Evolutionary conservation across 1,284 basidiomycete species (phyloP).

Genomic region (Malassezia sp.): DNA sequence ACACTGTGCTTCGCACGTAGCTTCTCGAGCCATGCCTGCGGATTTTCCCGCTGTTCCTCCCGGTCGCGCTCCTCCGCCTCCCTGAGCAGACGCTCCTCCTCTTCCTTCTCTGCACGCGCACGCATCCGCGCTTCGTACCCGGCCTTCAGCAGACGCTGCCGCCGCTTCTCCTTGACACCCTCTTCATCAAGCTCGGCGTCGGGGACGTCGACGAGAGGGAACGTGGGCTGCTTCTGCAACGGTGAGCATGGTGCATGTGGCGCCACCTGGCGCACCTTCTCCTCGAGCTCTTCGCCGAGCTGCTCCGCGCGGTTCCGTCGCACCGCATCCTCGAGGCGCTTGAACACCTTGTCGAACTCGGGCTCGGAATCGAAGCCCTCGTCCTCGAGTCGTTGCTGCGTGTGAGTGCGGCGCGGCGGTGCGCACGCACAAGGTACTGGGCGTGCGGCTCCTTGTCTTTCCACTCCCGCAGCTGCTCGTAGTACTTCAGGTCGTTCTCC

Average conservation of each 20-base stretch:
- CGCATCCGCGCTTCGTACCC: constrained; percentile 84
- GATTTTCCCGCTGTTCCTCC: constrained; percentile 55
- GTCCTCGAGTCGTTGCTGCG: constrained; percentile 44
- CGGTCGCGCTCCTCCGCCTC: constrained; percentile 69
- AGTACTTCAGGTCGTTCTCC: constrained; percentile 67
- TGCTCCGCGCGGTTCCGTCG: constrained; percentile 65
- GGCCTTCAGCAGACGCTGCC: constrained; percentile 83
- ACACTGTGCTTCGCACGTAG: constrained; percentile 33
- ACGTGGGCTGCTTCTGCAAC: constrained; percentile 70
- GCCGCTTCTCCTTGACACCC: constrained; percentile 82
- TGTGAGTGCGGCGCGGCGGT: too few relatives aligned
- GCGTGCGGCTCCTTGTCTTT: constrained; percentile 60
- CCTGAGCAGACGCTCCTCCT: constrained; percentile 54
- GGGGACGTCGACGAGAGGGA: constrained; percentile 77
- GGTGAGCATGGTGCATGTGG: too few relatives aligned
- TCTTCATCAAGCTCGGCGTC: constrained; percentile 92
- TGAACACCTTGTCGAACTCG: constrained; percentile 61
- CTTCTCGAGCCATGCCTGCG: constrained; percentile 28
- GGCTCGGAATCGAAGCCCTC: constrained; percentile 63
- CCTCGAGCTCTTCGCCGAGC: constrained; percentile 49
- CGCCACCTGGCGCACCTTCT: too few relatives aligned
- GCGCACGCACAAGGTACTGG: constrained; percentile 59
- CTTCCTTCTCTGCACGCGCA: constrained; percentile 69
- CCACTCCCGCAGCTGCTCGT: constrained; percentile 59
- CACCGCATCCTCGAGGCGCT: constrained; percentile 61